Percentiles rank a stretch among this genome's conserved stretches.
Conservation (phyloP, 2,329 filamentous ascomycete genomes). For the Zasmidium citrigriseum region DNA sequence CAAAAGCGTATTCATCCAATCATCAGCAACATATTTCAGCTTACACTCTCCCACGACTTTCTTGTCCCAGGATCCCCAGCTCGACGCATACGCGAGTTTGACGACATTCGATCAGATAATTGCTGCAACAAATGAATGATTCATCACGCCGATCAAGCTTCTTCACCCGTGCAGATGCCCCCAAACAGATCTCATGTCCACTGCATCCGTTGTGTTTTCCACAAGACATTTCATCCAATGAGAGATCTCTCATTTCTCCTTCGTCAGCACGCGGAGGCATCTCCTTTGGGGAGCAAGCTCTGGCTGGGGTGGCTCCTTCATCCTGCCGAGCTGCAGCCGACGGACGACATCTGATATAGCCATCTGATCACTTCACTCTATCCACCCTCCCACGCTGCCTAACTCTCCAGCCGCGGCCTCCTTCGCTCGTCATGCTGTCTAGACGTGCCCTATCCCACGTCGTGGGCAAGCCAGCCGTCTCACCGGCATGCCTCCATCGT, state of each 20-base stretch:
- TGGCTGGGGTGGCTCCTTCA: not conserved
- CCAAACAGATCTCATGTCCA: not conserved
- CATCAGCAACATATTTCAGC: not conserved
- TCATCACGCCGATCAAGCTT: not conserved
- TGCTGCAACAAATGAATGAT: not conserved
- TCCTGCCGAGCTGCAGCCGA: not conserved
- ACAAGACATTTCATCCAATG: not conserved
- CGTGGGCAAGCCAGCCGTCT: slow-evolving; percentile 1
- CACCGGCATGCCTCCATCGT: not conserved
- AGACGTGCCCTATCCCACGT: not conserved
- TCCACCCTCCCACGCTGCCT: not conserved
- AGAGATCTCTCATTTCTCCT: not conserved
- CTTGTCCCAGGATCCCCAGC: not conserved
- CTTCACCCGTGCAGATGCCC: too few species aligned
- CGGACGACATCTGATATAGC: slow-evolving; percentile 2
- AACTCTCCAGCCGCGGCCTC: not conserved
- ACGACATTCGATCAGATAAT: not conserved
- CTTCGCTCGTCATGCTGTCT: not conserved
- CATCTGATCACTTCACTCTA: not conserved
- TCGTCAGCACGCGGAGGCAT: slow-evolving; percentile 1
- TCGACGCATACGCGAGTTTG: not conserved
- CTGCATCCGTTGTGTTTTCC: not conserved
- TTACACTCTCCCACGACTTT: not conserved
- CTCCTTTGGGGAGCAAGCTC: not conserved
- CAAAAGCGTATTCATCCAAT: not conserved